phyloP scores from a whole-genome alignment of 192 early-diverging fungal species.

The Thoreauomyces humboldtii region DNA sequence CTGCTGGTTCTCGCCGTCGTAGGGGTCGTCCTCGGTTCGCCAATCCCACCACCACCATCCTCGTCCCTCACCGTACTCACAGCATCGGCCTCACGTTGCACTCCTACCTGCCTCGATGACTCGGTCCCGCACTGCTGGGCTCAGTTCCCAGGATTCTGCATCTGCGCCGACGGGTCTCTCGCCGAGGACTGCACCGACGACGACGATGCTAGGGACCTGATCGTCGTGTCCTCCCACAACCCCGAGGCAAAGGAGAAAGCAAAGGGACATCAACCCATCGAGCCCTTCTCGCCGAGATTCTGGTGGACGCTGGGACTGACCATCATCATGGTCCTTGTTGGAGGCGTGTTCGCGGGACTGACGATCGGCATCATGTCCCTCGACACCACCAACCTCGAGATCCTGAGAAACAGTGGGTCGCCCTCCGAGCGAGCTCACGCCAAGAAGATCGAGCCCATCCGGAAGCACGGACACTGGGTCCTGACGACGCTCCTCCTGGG shows the following conservation, averaged over 20 bases:
- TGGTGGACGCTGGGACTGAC: constrained; percentile 17
- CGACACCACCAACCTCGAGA: constrained; percentile 64
- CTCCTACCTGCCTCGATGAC: background rate
- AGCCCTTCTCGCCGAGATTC: constrained; percentile 3
- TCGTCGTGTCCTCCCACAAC: background rate
- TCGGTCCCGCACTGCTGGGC: background rate
- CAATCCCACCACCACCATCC: no score
- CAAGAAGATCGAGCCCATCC: constrained; percentile 76
- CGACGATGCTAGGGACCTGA: background rate
- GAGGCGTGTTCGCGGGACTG: constrained; percentile 28
- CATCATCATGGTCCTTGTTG: constrained; percentile 14
- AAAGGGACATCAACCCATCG: background rate
- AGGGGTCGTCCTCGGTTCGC: background rate
- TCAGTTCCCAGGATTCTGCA: background rate
- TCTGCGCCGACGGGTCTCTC: background rate
- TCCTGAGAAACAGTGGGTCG: constrained; percentile 79
- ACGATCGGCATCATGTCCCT: constrained; percentile 68
- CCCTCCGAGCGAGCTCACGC: constrained; percentile 70
- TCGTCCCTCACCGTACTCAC: background rate
- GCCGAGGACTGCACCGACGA: background rate
- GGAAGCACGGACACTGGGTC: constrained; percentile 90
- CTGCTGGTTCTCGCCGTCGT: background rate
- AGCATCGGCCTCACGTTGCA: background rate
- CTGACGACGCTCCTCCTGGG: constrained; percentile 87
- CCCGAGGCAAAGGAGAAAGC: background rate